Evolutionary conservation across 2,329 filamentous ascomycete species (phyloP).

Genomic region (Epichloe festucae): DNA sequence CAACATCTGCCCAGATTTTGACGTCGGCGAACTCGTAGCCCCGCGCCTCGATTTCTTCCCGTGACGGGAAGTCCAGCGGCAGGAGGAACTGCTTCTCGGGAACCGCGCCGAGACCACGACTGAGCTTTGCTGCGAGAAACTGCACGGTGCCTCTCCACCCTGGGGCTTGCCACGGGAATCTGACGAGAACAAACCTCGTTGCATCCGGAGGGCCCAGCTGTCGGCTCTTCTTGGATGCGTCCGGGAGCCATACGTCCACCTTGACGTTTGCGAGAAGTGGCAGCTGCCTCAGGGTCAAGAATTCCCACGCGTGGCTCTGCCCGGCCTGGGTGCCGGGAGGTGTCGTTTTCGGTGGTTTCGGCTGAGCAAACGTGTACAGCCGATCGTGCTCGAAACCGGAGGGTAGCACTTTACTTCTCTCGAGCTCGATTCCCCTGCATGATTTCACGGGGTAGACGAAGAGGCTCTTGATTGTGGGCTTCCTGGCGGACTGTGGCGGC

Average conservation of each 20-base stretch:
- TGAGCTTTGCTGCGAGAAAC: constrained; percentile 36
- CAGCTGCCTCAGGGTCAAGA: constrained; percentile 57
- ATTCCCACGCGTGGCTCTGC: constrained; percentile 42
- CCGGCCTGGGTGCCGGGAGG: not conserved
- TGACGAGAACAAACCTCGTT: constrained; percentile 47
- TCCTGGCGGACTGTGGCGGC: constrained; percentile 10
- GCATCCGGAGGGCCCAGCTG: constrained; percentile 37
- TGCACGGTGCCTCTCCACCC: constrained; percentile 36
- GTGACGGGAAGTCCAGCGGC: constrained; percentile 48
- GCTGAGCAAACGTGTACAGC: constrained; percentile 70
- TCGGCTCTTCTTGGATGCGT: constrained; percentile 40
- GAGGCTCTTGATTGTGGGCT: constrained; percentile 42
- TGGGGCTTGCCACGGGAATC: constrained; percentile 48
- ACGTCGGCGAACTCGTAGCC: constrained; percentile 50
- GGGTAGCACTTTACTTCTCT: constrained; percentile 47
- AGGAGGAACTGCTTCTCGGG: constrained; percentile 54
- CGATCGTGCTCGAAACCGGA: constrained; percentile 69
- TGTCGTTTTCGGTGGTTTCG: constrained; percentile 7
- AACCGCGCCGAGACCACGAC: constrained; percentile 31
- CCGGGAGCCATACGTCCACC: constrained; percentile 56
- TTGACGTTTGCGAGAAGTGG: constrained; percentile 59
- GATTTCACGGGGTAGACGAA: constrained; percentile 77
- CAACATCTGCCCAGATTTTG: constrained; percentile 49
- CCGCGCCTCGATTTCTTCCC: constrained; percentile 41
- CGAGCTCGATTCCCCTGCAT: constrained; percentile 63